phyloP scores from a whole-genome alignment of 2,329 filamentous ascomycete genomes.

The Tricladium varicosporioides region DNA sequence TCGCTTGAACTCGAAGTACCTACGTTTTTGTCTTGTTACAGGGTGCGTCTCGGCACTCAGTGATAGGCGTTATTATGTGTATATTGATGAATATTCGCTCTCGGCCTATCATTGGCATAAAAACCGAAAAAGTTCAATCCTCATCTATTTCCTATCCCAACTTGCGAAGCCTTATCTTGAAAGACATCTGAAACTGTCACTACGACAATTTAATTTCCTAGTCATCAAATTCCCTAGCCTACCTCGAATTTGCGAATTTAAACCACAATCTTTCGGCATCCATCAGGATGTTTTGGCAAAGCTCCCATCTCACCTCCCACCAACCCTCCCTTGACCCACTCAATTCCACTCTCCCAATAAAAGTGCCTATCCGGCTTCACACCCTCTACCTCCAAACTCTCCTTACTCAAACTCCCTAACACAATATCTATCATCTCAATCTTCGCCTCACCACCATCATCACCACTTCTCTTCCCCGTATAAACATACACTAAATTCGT shows the following conservation, averaged over 20 bases:
- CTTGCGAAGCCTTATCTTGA: too few species aligned
- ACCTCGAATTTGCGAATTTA: not conserved
- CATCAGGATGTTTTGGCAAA: slow-evolving; percentile 6
- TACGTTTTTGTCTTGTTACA: too few species aligned
- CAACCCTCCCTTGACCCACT: slow-evolving; percentile 21
- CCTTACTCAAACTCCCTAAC: slow-evolving; percentile 25
- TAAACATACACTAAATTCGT: slow-evolving; percentile 26
- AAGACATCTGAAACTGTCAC: too few species aligned
- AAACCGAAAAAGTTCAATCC: too few species aligned
- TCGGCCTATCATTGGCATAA: too few species aligned
- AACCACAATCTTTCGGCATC: not conserved
- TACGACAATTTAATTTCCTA: too few species aligned
- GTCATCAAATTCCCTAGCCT: too few species aligned
- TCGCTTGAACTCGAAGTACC: too few species aligned
- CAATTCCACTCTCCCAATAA: slow-evolving; percentile 28
- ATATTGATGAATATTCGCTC: too few species aligned
- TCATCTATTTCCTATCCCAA: too few species aligned
- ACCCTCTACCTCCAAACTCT: slow-evolving; percentile 19
- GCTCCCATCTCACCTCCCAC: not conserved
- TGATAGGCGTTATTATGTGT: too few species aligned
- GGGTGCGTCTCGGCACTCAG: too few species aligned
- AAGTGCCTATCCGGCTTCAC: slow-evolving; percentile 24
- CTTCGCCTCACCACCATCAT: slow-evolving; percentile 1
- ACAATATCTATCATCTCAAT: slow-evolving; percentile 22
- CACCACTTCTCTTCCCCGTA: slow-evolving; percentile 7